Percentiles rank a stretch among this genome's conserved stretches.
phyloP scores from a whole-genome alignment of 2,329 filamentous ascomycete species.

The Teratosphaeria gauchensis region DNA sequence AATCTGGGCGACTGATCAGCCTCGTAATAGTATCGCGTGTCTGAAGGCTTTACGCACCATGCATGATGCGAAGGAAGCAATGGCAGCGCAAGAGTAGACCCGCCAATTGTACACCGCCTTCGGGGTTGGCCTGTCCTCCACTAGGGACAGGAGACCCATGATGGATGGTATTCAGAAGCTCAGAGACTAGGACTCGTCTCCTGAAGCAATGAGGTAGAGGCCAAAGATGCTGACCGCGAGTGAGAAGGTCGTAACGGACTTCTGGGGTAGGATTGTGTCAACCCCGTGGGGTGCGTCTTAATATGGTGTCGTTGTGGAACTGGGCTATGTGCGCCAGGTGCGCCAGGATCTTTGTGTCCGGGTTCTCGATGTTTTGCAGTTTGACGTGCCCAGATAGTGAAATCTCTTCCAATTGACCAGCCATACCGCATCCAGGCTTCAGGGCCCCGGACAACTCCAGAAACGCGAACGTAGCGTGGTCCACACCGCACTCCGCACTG shows the following conservation, averaged over 20 bases:
- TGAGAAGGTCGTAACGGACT: background rate
- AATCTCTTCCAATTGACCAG: background rate
- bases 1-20: conserved; percentile 42
- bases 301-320: background rate
- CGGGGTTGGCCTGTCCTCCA: conserved; percentile 42
- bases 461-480: background rate
- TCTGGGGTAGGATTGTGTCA: background rate
- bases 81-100: conserved; percentile 45
- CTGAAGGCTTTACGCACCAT: conserved; percentile 33
- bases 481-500: background rate
- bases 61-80: conserved; percentile 48
- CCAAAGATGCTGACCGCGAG: background rate
- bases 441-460: background rate
- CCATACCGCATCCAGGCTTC: too few relatives aligned
- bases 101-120: conserved; percentile 52
- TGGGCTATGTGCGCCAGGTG: background rate
- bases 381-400: background rate
- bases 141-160: conserved; percentile 29
- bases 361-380: background rate
- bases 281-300: background rate
- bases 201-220: background rate
- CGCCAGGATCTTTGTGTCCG: background rate
- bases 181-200: background rate
- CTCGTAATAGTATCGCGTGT: background rate
- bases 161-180: conserved; percentile 5